These are phyloP conservation scores for Hyphopichia wangnamkhiaoensis DNA, from an alignment of 1,139 yeast species.

Conservation along the genomic window DNA sequence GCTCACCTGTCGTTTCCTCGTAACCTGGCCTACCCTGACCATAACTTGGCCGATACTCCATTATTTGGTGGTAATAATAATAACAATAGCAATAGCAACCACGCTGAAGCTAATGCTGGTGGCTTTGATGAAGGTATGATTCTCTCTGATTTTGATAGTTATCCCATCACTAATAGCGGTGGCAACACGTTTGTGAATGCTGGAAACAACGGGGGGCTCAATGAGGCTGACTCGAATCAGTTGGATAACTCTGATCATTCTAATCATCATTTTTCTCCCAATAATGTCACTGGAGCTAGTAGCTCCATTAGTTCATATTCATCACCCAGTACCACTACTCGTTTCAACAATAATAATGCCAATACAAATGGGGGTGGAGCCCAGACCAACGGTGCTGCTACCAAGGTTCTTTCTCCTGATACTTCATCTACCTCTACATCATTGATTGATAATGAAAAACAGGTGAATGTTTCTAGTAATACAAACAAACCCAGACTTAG, in stretches of 20 bases:
- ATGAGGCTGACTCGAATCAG: too few species aligned
- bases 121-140: background rate
- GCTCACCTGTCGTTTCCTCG: too few species aligned
- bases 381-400: background rate
- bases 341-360: slow-evolving; percentile 1
- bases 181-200: too few species aligned
- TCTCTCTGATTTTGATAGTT: background rate
- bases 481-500: background rate
- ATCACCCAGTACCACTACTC: slow-evolving; percentile 16
- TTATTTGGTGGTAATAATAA: too few species aligned
- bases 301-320: slow-evolving; percentile 16
- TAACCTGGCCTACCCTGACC: too few species aligned
- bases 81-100: background rate
- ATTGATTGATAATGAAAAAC: too few species aligned
- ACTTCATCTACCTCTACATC: background rate
- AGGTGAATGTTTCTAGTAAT: too few species aligned
- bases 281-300: background rate
- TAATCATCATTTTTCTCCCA: background rate
- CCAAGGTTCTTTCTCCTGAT: slow-evolving; percentile 3
- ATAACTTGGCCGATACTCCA: too few species aligned
- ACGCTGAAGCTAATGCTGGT: background rate
- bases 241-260: background rate
- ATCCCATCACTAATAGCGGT: background rate
- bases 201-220: background rate
- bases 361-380: background rate